Evolutionary conservation across 257 asterid genomes (phyloP), one percentile per base, ranked within the genome.

Genomic region (Lantana camara): DNA sequence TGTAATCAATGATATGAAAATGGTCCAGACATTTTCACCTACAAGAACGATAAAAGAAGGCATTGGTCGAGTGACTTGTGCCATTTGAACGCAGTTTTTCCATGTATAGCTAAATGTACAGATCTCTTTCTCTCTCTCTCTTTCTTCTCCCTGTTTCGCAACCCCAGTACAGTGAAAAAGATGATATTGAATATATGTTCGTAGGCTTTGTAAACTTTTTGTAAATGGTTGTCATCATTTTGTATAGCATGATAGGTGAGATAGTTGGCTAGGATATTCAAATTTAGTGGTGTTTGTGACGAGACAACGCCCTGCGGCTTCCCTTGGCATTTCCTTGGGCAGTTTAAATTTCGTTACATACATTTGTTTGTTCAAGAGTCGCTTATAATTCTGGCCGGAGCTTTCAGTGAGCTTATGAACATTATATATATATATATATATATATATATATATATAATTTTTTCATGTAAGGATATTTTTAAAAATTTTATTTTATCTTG

Each of bases 101-200:
- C 63, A 63, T 73, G 76, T 77, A 80, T 49, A 71, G 74, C 42
- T 50, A 64, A 71, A 37, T 80, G 86, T 77, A 80, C 79, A 80
- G 86, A 51, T 74, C 42, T 52, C 22, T 12, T 22, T 54, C 63
- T 64, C 32, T 27, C 54, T 53, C 3, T 76, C 46, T 32, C 51
- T 19, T 50, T 40, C 59, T 17, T 20, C 29, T 5, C 40, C 40
- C 32, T 46, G 9, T 46, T 46, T 2, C 52, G 12, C 54, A 20
- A 19, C 0, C 52, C 48, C 64, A 37, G 22, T 60, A 45, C 65
- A 52, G 60, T 42, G 20, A 21, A 56, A 35, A 13, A 14, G 15
- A 41, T 55, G 5, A n/a, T 21, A 23, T 3, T 27, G 53, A 60
- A 50, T 59, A 50, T 59, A 56, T 47, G 71, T 41, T 7, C 30